Conservation (phyloP, 2,329 filamentous ascomycete species). For the Paracoccidioides brasiliensis region DNA sequence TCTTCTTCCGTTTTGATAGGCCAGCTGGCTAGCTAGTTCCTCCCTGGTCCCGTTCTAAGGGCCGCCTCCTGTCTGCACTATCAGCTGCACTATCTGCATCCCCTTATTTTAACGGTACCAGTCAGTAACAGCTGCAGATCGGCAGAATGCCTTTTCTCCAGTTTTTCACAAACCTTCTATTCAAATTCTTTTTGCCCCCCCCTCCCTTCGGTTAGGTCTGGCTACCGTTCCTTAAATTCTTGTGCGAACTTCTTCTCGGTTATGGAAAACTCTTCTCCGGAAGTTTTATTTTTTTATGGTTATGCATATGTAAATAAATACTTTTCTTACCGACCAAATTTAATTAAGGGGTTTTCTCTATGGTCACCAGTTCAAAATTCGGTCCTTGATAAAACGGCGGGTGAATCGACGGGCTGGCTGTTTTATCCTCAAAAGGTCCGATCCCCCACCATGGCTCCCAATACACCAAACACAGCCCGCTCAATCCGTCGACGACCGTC, state of each 20-base stretch:
- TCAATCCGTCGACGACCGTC: constrained; percentile 21
- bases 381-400: too few species aligned
- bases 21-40: background rate
- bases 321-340: too few species aligned
- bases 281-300: too few species aligned
- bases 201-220: too few species aligned
- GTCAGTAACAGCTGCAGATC: background rate
- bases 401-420: background rate
- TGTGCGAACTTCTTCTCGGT: too few species aligned
- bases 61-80: background rate
- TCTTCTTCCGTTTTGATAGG: background rate
- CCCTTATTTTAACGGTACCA: background rate
- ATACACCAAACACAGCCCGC: background rate
- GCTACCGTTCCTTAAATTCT: too few species aligned
- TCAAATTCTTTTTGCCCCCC: too few species aligned
- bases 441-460: constrained; percentile 6
- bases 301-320: too few species aligned
- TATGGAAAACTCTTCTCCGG: too few species aligned
- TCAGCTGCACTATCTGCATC: background rate
- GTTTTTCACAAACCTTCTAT: background rate
- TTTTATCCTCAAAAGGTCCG: background rate
- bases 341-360: too few species aligned
- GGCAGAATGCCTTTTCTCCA: background rate
- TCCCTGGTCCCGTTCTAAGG: background rate
- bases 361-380: too few species aligned